These are phyloP conservation scores for Cyclanthera cordifolia DNA, from an alignment of 306 rosid species.

Conservation along the genomic window DNA sequence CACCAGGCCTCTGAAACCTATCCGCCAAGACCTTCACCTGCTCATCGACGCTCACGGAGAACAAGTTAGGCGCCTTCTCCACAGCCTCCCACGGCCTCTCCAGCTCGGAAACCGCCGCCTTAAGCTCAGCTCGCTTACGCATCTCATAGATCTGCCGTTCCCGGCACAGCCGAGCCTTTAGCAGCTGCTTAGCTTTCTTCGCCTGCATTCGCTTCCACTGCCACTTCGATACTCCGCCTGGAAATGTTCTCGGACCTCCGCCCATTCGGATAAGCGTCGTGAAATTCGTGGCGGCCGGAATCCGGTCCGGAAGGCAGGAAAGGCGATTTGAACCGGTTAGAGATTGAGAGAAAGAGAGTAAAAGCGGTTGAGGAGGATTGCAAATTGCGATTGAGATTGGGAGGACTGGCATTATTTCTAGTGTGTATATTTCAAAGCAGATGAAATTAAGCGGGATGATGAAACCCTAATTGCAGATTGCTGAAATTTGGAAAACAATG, in stretches of 20 bases:
- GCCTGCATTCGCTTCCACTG: constrained; percentile 96
- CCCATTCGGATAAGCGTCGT: constrained; percentile 72
- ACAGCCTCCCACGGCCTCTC: constrained; percentile 93
- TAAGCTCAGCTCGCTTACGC: constrained; percentile 88
- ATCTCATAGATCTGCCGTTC: constrained; percentile 92
- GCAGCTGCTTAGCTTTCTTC: constrained; percentile 68
- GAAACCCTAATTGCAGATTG: not conserved
- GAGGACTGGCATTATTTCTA: not conserved
- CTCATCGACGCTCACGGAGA: constrained; percentile 68
- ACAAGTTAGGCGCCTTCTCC: constrained; percentile 56
- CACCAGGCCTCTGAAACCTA: constrained; percentile 81
- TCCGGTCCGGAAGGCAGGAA: constrained; percentile 18
- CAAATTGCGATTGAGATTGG: constrained; percentile 18
- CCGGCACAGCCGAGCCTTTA: constrained; percentile 69
- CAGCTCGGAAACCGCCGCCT: constrained; percentile 76
- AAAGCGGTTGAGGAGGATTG: constrained; percentile 2
- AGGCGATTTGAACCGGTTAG: constrained; percentile 22
- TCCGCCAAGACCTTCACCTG: constrained; percentile 86
- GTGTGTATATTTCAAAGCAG: not conserved
- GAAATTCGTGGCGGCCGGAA: constrained; percentile 14
- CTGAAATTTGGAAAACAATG: not conserved
- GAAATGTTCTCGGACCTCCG: constrained; percentile 90
- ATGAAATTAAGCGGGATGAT: not conserved
- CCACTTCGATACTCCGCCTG: constrained; percentile 95
- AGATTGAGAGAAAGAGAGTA: constrained; percentile 31